Evolutionary conservation across 2,329 filamentous ascomycete genomes (phyloP).

Genomic region (Colletotrichum somersetense): DNA sequence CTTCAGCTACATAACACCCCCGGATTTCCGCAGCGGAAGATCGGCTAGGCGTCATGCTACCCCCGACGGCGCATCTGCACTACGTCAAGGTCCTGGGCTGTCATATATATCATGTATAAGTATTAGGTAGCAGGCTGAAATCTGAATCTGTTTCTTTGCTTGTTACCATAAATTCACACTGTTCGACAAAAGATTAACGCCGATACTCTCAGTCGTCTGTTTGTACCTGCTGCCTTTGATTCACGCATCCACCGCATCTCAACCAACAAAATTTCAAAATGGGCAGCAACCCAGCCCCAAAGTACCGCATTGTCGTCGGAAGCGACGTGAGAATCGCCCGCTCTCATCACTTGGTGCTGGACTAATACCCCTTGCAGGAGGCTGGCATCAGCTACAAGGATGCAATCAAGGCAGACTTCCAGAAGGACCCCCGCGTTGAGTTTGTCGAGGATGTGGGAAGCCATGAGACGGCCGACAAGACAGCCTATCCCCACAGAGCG

Average conservation of each 20-base stretch:
- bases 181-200: too few species aligned
- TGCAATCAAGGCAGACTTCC: constrained; percentile 79
- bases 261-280: constrained; percentile 5
- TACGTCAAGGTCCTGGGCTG: not conserved
- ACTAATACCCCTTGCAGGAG: constrained; percentile 57
- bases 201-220: too few species aligned
- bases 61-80: not conserved
- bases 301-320: constrained; percentile 66
- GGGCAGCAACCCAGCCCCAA: constrained; percentile 47
- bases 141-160: not conserved
- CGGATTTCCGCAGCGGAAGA: constrained; percentile 40
- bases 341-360: too few species aligned
- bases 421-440: constrained; percentile 74
- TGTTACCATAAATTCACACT: not conserved
- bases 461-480: constrained; percentile 75
- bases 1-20: constrained; percentile 12
- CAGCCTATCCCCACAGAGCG: constrained; percentile 84
- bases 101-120: not conserved
- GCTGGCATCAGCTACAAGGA: constrained; percentile 85
- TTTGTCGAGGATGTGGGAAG: constrained; percentile 82
- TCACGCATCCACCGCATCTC: not conserved
- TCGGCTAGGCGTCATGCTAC: constrained; percentile 6
- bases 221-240: not conserved
- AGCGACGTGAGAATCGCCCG: constrained; percentile 61
- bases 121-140: not conserved